Base-by-base conservation (phyloP, 345 rosid genomes). In the Eucalyptus urophylla region DNA sequence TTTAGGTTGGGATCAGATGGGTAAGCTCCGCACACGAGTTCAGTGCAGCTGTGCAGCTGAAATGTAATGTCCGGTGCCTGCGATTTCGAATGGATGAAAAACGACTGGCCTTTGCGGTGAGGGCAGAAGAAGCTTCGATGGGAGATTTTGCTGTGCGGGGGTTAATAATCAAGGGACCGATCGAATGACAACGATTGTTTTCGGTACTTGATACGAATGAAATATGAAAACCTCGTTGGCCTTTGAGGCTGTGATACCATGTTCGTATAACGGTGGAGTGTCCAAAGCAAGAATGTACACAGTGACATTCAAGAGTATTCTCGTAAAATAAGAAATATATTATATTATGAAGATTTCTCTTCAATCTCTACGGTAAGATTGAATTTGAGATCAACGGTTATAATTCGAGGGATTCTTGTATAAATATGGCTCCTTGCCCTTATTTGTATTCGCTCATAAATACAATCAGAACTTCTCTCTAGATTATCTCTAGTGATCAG, bases 391-490 rank as follows among this genome's bases (percentile, higher is more conserved):
- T 69, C 4, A 31, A 31, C 6, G 0, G 22, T 69, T 31, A 7
- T 69, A 16, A 67, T 31, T 16, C 31, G 3, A 31, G 11, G 2
- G 11, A 9, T 33, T 69, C 19, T 31, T 9, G 13, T 9, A 17
- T 31, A 8, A 16, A 17, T 33, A 33, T 19, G 6, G 12, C 3
- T 40, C 24, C 13, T 0, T 62, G 1, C 8, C 8, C 7, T 69
- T 21, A 17, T 33, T 33, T 33, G 24, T 17, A 33, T 17, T 33
- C 12, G 5, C 44, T 33, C 7, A 5, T 2, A 9, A 8, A 16
- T 33, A 69, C 1, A 1, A 33, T 17, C 3, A 5, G 2, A 65
- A 1, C 6, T 33, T 5, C 7, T 69, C 12, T 17, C 4, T 17
- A 69, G 40, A 5, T 33, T 69, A 6, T 62, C 33, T 27, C 6